phyloP scores from a whole-genome alignment of 2,329 filamentous ascomycete species.

The Tothia fuscella region DNA sequence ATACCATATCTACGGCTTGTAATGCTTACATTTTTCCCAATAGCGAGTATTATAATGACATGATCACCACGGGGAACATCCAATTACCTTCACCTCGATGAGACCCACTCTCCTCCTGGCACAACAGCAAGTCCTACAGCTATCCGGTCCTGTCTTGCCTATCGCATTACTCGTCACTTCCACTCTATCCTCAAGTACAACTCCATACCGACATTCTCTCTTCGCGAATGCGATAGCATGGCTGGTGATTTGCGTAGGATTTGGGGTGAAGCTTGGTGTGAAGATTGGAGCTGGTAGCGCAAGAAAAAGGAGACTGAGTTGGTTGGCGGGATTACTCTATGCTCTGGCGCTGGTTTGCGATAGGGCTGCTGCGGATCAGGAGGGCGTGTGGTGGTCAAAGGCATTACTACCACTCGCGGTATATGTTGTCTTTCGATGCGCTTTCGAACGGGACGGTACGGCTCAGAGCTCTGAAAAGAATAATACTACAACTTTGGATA shows the following conservation, averaged over 20 bases:
- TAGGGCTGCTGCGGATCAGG: slow-evolving; percentile 29
- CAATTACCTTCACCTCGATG: slow-evolving; percentile 16
- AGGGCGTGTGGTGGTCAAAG: slow-evolving; percentile 35
- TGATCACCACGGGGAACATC: slow-evolving; percentile 1
- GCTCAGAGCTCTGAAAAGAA: too few relatives aligned
- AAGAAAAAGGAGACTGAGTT: slow-evolving; percentile 20
- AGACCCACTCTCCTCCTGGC: slow-evolving; percentile 22
- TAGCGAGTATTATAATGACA: slow-evolving; percentile 7
- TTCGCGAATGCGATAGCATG: slow-evolving; percentile 32
- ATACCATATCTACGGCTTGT: too few relatives aligned
- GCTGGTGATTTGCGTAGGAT: slow-evolving; percentile 26
- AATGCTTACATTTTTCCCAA: too few relatives aligned
- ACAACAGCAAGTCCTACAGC: slow-evolving; percentile 21
- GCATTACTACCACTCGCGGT: slow-evolving; percentile 27
- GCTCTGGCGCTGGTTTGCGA: slow-evolving; percentile 33
- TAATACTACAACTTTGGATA: slow-evolving; percentile 14
- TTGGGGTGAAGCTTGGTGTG: slow-evolving; percentile 22
- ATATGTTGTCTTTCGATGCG: slow-evolving; percentile 19
- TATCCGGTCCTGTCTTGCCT: slow-evolving; percentile 22
- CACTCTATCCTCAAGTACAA: slow-evolving; percentile 22
- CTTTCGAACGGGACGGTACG: slow-evolving; percentile 10
- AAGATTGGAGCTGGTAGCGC: slow-evolving; percentile 18
- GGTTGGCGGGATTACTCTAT: slow-evolving; percentile 30
- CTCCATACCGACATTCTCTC: slow-evolving; percentile 28
- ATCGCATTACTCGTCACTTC: slow-evolving; percentile 24